Percentiles rank a stretch among this genome's conserved stretches.
Conservation (phyloP, 2,329 filamentous ascomycete genomes). For the Epichloe elymi region DNA sequence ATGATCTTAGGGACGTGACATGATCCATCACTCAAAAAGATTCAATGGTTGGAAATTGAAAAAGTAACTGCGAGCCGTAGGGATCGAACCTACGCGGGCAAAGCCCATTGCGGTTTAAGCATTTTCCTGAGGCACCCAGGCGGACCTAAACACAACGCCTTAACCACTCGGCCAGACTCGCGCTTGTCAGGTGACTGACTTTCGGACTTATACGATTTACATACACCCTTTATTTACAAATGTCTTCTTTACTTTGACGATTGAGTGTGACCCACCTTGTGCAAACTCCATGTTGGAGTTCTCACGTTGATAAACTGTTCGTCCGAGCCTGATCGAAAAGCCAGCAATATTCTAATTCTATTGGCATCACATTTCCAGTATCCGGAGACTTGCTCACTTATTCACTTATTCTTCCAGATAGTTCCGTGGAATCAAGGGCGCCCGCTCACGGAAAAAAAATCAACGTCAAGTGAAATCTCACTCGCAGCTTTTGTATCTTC, state of each 20-base stretch:
- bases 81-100: slow-evolving; percentile 39
- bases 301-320: neutral
- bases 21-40: neutral
- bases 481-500: neutral
- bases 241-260: too few relatives aligned
- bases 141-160: slow-evolving; percentile 40
- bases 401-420: too few relatives aligned
- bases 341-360: neutral
- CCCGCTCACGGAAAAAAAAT: neutral
- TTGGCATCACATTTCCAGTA: neutral
- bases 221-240: neutral
- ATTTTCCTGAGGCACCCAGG: slow-evolving; percentile 6
- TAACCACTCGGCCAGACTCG: slow-evolving; percentile 42
- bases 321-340: neutral
- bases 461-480: neutral
- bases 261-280: neutral
- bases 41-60: neutral
- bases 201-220: too few relatives aligned
- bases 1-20: too few relatives aligned
- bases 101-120: slow-evolving; percentile 27
- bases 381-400: too few relatives aligned
- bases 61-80: slow-evolving; percentile 27
- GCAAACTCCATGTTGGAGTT: neutral
- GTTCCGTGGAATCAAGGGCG: too few relatives aligned
- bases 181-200: slow-evolving; percentile 8